Evolutionary conservation across 176 grass and related monocot species (phyloP).

Genomic region (Zea luxurians): DNA sequence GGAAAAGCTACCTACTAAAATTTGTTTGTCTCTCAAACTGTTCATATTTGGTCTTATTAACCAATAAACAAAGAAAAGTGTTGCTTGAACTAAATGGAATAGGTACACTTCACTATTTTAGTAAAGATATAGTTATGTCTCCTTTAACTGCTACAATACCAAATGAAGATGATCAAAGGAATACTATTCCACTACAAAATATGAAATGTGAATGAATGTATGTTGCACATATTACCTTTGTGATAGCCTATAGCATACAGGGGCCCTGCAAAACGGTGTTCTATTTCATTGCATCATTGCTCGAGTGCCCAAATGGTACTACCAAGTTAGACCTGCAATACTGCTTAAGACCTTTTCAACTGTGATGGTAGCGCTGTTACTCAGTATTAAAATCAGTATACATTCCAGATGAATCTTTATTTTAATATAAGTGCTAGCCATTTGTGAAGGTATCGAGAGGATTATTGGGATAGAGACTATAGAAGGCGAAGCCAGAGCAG

Average conservation of each 20-base stretch:
- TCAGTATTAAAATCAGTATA: neutral
- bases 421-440: neutral
- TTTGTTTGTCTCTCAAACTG: neutral
- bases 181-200: neutral
- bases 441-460: conserved; percentile 44
- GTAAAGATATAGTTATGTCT: neutral
- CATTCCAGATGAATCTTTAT: neutral
- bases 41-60: neutral
- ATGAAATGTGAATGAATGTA: neutral
- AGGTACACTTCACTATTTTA: neutral
- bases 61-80: neutral
- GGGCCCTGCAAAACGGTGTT: conserved; percentile 9
- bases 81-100: conserved; percentile 10
- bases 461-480: conserved; percentile 52
- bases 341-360: neutral
- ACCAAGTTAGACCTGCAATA: neutral
- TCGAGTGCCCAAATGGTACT: conserved; percentile 3
- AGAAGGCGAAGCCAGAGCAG: conserved; percentile 42
- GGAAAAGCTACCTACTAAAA: conserved; percentile 13
- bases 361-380: neutral
- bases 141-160: neutral
- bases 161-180: neutral
- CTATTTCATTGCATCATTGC: neutral
- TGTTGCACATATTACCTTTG: neutral
- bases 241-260: neutral